Percentiles rank a stretch among this genome's conserved stretches.
Evolutionary conservation across 2,329 filamentous ascomycete species (phyloP).

Genomic region (Colletotrichum lentis): DNA sequence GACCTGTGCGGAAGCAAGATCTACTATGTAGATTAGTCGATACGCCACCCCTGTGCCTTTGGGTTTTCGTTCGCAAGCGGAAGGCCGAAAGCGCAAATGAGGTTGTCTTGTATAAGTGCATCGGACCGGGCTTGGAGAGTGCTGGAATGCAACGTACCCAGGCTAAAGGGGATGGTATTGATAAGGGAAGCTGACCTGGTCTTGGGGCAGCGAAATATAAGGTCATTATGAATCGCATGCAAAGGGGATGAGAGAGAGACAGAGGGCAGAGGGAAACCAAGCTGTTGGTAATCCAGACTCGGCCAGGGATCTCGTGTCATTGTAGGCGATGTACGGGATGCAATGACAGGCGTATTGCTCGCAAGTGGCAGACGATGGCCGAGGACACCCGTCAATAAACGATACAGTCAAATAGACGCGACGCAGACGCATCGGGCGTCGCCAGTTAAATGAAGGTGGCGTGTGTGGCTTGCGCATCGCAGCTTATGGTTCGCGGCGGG

Average conservation of each 20-base stretch:
- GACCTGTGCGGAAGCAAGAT: slow-evolving; percentile 10
- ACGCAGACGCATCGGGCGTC: slow-evolving; percentile 1
- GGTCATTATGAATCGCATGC: neutral
- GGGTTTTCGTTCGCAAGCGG: slow-evolving; percentile 9
- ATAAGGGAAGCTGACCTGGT: neutral
- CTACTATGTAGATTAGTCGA: slow-evolving; percentile 31
- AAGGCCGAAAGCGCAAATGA: slow-evolving; percentile 4
- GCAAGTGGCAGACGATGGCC: neutral
- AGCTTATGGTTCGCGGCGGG: slow-evolving; percentile 22
- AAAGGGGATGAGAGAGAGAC: neutral
- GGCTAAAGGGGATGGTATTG: too few relatives aligned
- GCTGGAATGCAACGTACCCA: too few relatives aligned
- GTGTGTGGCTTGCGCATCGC: slow-evolving; percentile 33
- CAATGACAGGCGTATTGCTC: neutral
- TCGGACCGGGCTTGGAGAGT: too few relatives aligned
- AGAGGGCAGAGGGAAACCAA: neutral
- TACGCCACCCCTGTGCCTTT: neutral
- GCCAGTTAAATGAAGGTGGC: slow-evolving; percentile 22
- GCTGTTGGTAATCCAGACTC: slow-evolving; percentile 7
- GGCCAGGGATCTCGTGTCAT: slow-evolving; percentile 12
- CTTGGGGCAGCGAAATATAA: neutral
- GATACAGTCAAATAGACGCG: neutral
- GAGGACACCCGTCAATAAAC: too few relatives aligned
- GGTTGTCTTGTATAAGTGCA: neutral
- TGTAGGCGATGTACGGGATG: slow-evolving; percentile 21